Evolutionary conservation across 768 basidiomycete species (phyloP).

Genomic region (Gloeostereum incarnatum): DNA sequence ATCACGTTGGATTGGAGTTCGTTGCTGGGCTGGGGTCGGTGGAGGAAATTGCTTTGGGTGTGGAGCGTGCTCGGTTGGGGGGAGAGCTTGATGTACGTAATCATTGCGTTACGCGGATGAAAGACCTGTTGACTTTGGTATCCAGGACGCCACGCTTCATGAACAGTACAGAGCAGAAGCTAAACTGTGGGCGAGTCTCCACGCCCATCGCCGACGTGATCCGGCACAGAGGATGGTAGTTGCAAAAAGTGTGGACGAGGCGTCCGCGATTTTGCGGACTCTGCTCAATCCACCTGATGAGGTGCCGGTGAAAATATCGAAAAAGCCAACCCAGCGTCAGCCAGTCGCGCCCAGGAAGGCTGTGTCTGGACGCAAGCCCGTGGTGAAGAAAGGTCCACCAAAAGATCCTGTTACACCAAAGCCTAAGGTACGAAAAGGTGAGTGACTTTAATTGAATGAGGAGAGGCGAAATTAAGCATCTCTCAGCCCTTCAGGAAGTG

Average conservation of each 20-base stretch:
- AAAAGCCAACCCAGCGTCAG: conserved; percentile 15
- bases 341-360: conserved; percentile 9
- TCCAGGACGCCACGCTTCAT: too few relatives aligned
- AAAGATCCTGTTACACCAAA: conserved; percentile 34
- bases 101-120: too few relatives aligned
- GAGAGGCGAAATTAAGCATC: conserved; percentile 1
- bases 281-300: conserved; percentile 15
- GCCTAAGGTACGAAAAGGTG: conserved; percentile 24
- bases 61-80: too few relatives aligned
- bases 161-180: too few relatives aligned
- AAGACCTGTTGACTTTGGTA: too few relatives aligned
- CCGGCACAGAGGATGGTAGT: conserved; percentile 34
- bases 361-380: conserved; percentile 9
- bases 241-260: conserved; percentile 42
- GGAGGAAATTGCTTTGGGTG: conserved; percentile 12
- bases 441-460: neutral
- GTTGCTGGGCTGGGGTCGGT: conserved; percentile 17
- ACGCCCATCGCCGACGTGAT: conserved; percentile 50
- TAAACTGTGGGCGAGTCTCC: too few relatives aligned
- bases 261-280: conserved; percentile 35
- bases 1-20: conserved; percentile 21
- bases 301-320: conserved; percentile 14
- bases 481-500: too few relatives aligned
- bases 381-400: conserved; percentile 7
- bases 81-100: too few relatives aligned